Percentiles rank a stretch among this genome's conserved stretches.
phyloP scores from a whole-genome alignment of 2,329 filamentous ascomycete genomes.

The Penicillium sp. region DNA sequence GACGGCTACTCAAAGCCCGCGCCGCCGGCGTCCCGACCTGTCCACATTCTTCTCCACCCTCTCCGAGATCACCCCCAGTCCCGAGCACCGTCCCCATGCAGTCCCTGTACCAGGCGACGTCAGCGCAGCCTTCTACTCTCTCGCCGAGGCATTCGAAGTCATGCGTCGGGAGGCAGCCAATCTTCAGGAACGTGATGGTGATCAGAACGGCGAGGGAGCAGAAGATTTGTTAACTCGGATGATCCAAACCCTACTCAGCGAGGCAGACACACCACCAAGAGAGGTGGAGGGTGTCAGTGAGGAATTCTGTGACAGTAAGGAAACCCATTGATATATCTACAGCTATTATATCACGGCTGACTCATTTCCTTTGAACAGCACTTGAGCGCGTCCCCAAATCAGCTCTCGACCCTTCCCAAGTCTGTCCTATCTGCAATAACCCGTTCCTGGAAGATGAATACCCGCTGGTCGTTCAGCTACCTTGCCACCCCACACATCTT shows the following conservation, averaged over 20 bases:
- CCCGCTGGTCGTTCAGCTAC: conserved; percentile 59
- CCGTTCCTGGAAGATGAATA: conserved; percentile 59
- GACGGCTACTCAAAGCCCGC: conserved; percentile 22
- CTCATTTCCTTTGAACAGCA: conserved; percentile 30
- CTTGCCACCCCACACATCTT: conserved; percentile 58
- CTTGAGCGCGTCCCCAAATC: conserved; percentile 57
- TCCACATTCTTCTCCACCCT: conserved; percentile 62
- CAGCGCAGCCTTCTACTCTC: conserved; percentile 55
- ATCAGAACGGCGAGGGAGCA: conserved; percentile 26
- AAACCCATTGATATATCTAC: neutral
- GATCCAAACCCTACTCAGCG: conserved; percentile 52
- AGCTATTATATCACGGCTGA: neutral
- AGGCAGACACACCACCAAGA: conserved; percentile 56
- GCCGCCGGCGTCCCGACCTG: conserved; percentile 57
- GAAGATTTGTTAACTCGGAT: conserved; percentile 51
- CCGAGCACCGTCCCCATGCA: conserved; percentile 54
- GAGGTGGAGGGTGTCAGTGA: conserved; percentile 60
- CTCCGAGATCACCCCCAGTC: conserved; percentile 51
- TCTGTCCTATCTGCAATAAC: conserved; percentile 58
- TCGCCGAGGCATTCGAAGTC: conserved; percentile 58
- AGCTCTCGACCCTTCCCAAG: conserved; percentile 50
- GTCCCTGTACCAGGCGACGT: conserved; percentile 59
- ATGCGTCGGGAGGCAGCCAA: conserved; percentile 46
- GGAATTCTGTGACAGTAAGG: conserved; percentile 53
- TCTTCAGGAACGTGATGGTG: conserved; percentile 26